Percentiles rank a stretch among this genome's conserved stretches.
Conservation (phyloP, 1,284 basidiomycete species). For the Kwoniella shivajii region DNA sequence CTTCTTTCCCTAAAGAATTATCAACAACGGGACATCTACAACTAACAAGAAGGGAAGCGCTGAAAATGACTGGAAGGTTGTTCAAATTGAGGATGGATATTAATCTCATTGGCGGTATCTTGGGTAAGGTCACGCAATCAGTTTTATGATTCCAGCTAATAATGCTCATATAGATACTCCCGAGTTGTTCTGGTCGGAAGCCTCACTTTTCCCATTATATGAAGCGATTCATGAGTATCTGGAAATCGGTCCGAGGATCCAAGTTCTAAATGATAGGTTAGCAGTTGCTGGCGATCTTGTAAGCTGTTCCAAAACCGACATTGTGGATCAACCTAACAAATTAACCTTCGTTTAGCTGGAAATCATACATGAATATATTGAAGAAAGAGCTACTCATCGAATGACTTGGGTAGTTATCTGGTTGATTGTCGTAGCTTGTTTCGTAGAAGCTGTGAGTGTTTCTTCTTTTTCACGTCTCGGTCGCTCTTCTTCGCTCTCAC, state of each 20-base stretch:
- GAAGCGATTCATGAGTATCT: constrained; percentile 94
- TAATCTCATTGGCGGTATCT: constrained; percentile 89
- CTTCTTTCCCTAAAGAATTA: constrained; percentile 82
- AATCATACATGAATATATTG: constrained; percentile 91
- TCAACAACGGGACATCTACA: constrained; percentile 76
- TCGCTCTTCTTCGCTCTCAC: too few relatives aligned
- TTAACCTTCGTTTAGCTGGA: constrained; percentile 65
- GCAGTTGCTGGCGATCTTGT: constrained; percentile 85
- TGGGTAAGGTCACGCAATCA: too few relatives aligned
- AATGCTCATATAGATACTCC: constrained; percentile 67
- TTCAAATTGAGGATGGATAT: constrained; percentile 90
- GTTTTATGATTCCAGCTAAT: constrained; percentile 2
- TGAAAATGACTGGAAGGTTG: constrained; percentile 81
- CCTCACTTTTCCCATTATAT: constrained; percentile 83
- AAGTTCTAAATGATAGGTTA: constrained; percentile 85
- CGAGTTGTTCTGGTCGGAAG: constrained; percentile 94
- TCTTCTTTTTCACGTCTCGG: constrained; percentile 3
- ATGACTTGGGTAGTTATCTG: constrained; percentile 96
- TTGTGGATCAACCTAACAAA: constrained; percentile 2
- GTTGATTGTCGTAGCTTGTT: constrained; percentile 83
- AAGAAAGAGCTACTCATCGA: constrained; percentile 86
- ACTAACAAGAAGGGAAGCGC: constrained; percentile 76
- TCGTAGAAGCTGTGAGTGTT: constrained; percentile 57
- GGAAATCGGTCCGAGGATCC: constrained; percentile 83
- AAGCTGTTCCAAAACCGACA: constrained; percentile 43